These are phyloP conservation scores for Yamadazyma phyllophila DNA, from an alignment of 805 yeast species.

Conservation along the genomic window DNA sequence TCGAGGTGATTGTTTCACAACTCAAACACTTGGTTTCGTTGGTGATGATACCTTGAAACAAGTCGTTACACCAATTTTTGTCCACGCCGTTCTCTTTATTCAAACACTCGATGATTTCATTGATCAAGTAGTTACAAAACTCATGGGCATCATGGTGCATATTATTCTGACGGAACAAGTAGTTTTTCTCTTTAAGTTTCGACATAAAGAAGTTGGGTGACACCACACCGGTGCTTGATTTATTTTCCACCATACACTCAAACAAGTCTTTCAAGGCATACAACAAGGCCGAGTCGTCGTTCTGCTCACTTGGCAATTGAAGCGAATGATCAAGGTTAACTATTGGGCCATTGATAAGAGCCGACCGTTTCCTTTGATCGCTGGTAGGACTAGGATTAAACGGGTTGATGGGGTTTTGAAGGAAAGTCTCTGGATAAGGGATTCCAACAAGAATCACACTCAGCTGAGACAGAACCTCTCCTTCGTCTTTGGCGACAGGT, in stretches of 20 bases:
- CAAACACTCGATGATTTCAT: constrained; percentile 61
- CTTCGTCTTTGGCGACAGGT: constrained; percentile 18
- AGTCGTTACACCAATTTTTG: constrained; percentile 56
- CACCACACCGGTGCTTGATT: constrained; percentile 72
- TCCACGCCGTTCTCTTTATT: constrained; percentile 32
- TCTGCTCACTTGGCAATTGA: constrained; percentile 35
- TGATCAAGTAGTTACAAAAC: constrained; percentile 81
- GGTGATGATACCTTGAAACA: constrained; percentile 83
- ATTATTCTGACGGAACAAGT: constrained; percentile 72
- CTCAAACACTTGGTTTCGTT: constrained; percentile 87
- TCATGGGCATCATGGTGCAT: constrained; percentile 99
- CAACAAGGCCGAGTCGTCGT: constrained; percentile 29
- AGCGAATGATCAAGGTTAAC: constrained; percentile 73
- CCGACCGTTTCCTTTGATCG: constrained; percentile 76
- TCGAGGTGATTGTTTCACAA: constrained; percentile 77
- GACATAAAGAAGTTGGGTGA: constrained; percentile 76
- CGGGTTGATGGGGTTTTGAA: constrained; percentile 35
- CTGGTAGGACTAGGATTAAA: constrained; percentile 45
- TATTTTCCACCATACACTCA: constrained; percentile 75
- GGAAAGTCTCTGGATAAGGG: constrained; percentile 37
- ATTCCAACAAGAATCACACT: constrained; percentile 40
- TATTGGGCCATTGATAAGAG: constrained; percentile 78
- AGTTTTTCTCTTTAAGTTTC: constrained; percentile 77
- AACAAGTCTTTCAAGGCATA: constrained; percentile 81
- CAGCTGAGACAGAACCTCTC: constrained; percentile 25